phyloP scores from a whole-genome alignment of 2,329 filamentous ascomycete species.

The Dactylellina haptotyla region DNA sequence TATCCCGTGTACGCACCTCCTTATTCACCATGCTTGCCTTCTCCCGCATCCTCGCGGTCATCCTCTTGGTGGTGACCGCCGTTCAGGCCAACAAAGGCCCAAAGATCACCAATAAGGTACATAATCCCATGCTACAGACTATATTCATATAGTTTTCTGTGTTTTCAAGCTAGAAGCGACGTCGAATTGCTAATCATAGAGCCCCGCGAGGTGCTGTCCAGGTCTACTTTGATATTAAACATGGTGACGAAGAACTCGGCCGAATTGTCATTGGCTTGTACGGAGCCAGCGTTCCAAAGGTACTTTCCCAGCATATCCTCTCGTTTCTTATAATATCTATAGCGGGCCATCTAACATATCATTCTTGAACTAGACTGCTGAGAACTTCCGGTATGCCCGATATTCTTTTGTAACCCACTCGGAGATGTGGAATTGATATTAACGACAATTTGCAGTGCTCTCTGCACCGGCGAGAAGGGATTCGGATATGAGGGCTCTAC shows the following conservation, averaged over 20 bases:
- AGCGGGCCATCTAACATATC: slow-evolving; percentile 1
- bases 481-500: slow-evolving; percentile 83
- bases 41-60: slow-evolving; percentile 75
- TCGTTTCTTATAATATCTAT: neutral
- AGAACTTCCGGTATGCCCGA: slow-evolving; percentile 64
- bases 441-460: slow-evolving; percentile 60
- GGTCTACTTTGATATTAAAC: slow-evolving; percentile 83
- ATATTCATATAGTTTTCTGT: no score
- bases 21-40: slow-evolving; percentile 75
- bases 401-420: neutral
- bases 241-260: slow-evolving; percentile 78
- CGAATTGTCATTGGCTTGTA: slow-evolving; percentile 84
- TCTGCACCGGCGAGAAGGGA: slow-evolving; percentile 82
- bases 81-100: slow-evolving; percentile 82
- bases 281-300: slow-evolving; percentile 84
- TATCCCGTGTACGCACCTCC: slow-evolving; percentile 3
- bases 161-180: no score
- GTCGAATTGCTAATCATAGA: slow-evolving; percentile 8
- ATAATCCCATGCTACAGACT: no score
- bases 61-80: slow-evolving; percentile 81
- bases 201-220: slow-evolving; percentile 10
- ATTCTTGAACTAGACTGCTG: slow-evolving; percentile 62
- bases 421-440: slow-evolving; percentile 18
- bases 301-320: slow-evolving; percentile 56
- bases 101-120: slow-evolving; percentile 91